Evolutionary conservation across 345 rosid genomes (phyloP).

Genomic region (Eucalyptus shirleyi): DNA sequence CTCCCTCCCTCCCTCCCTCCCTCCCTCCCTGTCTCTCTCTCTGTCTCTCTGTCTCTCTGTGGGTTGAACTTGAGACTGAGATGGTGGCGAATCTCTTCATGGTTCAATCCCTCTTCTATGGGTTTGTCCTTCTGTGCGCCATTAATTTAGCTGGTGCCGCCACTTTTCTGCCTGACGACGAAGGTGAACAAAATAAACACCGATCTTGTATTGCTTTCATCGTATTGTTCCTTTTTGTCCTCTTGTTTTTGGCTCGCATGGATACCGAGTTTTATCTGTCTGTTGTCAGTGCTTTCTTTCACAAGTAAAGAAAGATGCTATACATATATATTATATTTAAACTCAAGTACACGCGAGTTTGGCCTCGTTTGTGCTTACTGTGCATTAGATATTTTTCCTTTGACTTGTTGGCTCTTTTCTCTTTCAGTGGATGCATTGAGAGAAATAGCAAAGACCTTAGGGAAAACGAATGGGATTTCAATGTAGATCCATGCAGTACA

Average conservation of each 20-base stretch:
- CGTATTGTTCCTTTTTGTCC: background rate
- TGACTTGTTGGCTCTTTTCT: no score
- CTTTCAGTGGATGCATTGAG: no score
- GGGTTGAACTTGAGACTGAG: background rate
- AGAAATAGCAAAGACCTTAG: no score
- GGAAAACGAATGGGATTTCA: no score
- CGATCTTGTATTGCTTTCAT: background rate
- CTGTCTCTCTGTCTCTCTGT: no score
- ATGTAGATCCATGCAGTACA: no score
- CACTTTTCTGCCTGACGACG: background rate
- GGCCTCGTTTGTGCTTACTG: rapidly evolving
- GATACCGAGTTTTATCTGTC: rapidly evolving
- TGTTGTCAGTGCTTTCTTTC: background rate
- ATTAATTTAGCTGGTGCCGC: background rate
- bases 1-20: no score
- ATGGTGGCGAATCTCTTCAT: background rate
- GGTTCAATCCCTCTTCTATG: background rate
- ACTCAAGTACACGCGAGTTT: no score
- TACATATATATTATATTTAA: no score
- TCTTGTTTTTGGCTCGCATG: background rate
- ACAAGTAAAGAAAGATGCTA: no score
- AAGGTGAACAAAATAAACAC: background rate
- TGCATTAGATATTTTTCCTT: no score
- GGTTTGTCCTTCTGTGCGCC: background rate
- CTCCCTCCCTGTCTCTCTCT: no score